Base-by-base conservation (phyloP, 179 eudicot species). In the Beta lomatogona region DNA sequence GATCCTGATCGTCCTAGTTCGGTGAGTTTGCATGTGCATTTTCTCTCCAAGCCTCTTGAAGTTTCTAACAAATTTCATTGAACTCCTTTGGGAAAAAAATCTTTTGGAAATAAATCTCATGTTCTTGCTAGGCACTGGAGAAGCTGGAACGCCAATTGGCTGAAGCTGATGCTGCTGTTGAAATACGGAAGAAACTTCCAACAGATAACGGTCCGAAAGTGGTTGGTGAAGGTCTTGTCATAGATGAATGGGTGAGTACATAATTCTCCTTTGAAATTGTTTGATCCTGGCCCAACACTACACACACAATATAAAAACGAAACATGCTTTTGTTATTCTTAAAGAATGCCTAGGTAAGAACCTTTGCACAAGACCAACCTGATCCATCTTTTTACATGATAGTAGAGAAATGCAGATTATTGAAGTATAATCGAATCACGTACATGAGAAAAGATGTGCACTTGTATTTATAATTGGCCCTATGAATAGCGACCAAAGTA, bases 191-290 rank as follows among this genome's bases (percentile, higher is more conserved):
- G 88, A 93, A 93, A 86, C 96, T 93, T 81, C 92, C 91, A 54
- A 82, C 87, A 55, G 92, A 91, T 65, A 80, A 88, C 25, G 92
- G 89, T 78, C 91, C 91, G 11, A 84, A 80, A 72, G 89, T 86
- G 59, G 92, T 88, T 31, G 98, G 98, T 28, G 96, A 92, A 86
- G 98, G 94, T 77, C 98, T 92, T 52, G 93, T 93, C 53, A 93
- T 93, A 50, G 96, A 93, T 82, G 98, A 93, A 89, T 93, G 98
- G 98, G 98, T 92, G 84, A 73, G 93, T 82, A n/a, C 45, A 13
- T 21, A 71, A 2, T 65, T 60, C 53, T 25, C 16, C 48, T 36
- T 31, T 19, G n/a, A 54, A 14, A 7, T 16, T 54, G n/a, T 11
- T 81, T 64, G 3, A 4, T 31, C 45, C 48, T 9, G 7, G 25